Evolutionary conservation across 352 stramenopile species (phyloP).

Genomic region (Vaucheria bursata): DNA sequence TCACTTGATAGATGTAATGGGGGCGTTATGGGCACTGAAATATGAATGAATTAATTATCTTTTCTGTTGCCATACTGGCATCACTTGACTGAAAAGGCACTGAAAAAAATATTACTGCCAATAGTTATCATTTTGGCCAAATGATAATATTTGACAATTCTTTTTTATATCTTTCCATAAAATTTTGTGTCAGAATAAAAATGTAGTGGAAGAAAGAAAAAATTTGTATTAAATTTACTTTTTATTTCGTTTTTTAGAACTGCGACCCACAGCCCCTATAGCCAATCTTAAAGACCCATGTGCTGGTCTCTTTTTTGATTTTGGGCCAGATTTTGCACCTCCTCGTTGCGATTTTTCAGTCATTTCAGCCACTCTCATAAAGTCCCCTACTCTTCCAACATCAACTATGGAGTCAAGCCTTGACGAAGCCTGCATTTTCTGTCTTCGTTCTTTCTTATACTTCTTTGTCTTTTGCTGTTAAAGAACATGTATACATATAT

Average conservation of each 20-base stretch:
- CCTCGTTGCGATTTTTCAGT: not conserved
- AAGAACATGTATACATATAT: no score
- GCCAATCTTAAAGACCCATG: not conserved
- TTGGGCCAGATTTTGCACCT: not conserved
- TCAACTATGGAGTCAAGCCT: constrained; percentile 6
- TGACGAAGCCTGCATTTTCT: not conserved
- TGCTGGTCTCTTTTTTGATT: not conserved
- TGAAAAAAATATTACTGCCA: no score
- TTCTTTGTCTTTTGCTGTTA: constrained; percentile 10
- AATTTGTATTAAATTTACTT: not conserved
- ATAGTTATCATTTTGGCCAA: no score
- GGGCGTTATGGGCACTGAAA: no score
- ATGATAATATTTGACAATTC: no score
- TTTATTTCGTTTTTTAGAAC: not conserved
- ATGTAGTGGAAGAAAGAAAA: not conserved
- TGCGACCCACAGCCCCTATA: not conserved
- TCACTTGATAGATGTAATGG: no score
- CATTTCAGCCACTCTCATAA: not conserved
- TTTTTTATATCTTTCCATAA: no score
- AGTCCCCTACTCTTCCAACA: constrained; percentile 4
- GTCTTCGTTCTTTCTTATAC: not conserved
- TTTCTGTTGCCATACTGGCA: no score
- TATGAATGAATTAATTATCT: no score
- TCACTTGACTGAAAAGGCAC: no score
- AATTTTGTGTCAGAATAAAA: no score